These are phyloP conservation scores for Colletotrichum tamarilloi DNA, from an alignment of 2,329 filamentous ascomycete species.

Conservation along the genomic window DNA sequence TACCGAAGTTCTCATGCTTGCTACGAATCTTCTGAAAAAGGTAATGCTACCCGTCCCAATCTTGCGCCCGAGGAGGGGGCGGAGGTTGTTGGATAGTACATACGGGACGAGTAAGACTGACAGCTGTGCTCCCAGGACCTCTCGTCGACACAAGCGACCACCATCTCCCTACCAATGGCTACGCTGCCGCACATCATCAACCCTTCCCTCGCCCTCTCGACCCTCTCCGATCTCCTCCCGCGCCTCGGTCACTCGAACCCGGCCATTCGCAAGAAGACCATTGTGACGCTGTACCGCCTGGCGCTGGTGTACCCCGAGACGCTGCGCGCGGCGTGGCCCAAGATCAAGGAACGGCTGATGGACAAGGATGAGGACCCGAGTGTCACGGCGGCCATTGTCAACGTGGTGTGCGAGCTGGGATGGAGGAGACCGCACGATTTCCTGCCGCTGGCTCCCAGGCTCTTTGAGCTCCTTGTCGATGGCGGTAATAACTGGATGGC, in stretches of 20 bases:
- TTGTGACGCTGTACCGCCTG: conserved; percentile 92
- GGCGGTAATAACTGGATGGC: conserved; percentile 99
- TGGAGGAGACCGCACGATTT: conserved; percentile 96
- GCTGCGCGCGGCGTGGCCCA: conserved; percentile 91
- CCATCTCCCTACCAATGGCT: conserved; percentile 86
- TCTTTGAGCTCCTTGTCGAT: conserved; percentile 93
- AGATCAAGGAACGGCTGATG: conserved; percentile 94
- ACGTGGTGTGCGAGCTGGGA: conserved; percentile 95
- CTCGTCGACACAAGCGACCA: conserved; percentile 75
- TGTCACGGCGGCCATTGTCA: conserved; percentile 95
- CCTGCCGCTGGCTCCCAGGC: conserved; percentile 85
- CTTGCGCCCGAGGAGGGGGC: background rate
- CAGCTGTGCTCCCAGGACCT: conserved; percentile 69
- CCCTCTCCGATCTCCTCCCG: conserved; percentile 87
- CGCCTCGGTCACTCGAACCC: conserved; percentile 88
- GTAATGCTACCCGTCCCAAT: conserved; percentile 50
- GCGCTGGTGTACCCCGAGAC: conserved; percentile 98
- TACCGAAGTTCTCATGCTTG: conserved; percentile 97
- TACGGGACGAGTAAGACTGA: background rate
- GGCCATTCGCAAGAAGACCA: conserved; percentile 91
- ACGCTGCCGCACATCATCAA: conserved; percentile 97
- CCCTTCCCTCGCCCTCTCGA: conserved; percentile 88
- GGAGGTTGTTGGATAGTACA: background rate
- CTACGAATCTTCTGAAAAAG: conserved; percentile 97
- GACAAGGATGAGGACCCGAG: conserved; percentile 91